Conservation (phyloP, 305 asterid genomes). For the Caryopteris hybrid region DNA sequence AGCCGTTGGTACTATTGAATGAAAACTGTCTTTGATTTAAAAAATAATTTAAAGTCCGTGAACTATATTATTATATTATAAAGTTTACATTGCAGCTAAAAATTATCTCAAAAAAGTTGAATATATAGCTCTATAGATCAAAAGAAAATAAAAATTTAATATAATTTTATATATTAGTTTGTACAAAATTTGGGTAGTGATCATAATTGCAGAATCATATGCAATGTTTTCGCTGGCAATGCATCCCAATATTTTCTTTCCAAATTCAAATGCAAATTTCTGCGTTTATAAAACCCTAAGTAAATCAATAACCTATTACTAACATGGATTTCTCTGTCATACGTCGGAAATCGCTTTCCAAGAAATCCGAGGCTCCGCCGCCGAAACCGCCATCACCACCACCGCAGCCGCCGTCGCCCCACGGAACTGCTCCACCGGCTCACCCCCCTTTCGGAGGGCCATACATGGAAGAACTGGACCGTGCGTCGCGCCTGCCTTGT, state of each 20-base stretch:
- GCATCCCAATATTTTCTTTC: slow-evolving; percentile 5
- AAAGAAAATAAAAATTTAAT: too few species aligned
- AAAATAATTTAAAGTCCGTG: too few species aligned
- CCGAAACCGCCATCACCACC: neutral
- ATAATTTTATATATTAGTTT: too few species aligned
- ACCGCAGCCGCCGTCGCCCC: neutral
- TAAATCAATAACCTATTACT: slow-evolving; percentile 10
- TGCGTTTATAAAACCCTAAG: neutral
- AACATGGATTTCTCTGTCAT: slow-evolving; percentile 23
- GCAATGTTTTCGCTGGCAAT: too few species aligned
- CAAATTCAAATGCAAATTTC: neutral
- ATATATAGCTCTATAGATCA: too few species aligned
- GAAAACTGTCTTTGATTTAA: too few species aligned
- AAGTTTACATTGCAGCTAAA: too few species aligned
- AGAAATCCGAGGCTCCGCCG: neutral
- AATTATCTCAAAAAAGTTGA: too few species aligned
- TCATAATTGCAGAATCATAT: neutral
- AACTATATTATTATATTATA: too few species aligned
- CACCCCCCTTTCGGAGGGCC: neutral
- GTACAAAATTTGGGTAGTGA: neutral
- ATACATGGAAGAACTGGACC: slow-evolving; percentile 14
- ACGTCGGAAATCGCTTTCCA: slow-evolving; percentile 14
- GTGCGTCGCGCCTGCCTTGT: neutral
- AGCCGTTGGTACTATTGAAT: too few species aligned
- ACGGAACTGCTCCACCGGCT: neutral